Evolutionary conservation across 345 rosid genomes (phyloP).

Genomic region (Eucalyptus microcorys): DNA sequence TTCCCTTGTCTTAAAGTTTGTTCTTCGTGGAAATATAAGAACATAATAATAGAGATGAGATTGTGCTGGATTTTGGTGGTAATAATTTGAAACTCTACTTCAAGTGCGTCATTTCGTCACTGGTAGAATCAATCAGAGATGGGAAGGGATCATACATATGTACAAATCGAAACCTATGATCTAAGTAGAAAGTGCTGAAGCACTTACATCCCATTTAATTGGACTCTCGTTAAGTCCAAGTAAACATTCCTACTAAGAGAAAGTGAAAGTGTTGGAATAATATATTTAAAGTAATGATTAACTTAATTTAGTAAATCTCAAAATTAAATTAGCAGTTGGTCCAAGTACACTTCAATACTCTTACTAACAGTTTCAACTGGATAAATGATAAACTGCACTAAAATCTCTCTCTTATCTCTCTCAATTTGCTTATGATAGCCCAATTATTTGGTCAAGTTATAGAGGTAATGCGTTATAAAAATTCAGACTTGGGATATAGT

Average conservation of each 20-base stretch:
- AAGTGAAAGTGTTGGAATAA: not conserved
- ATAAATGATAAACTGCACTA: not conserved
- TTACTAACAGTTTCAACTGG: not conserved
- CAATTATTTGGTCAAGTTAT: not conserved
- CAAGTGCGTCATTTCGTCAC: not conserved
- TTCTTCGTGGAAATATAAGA: not conserved
- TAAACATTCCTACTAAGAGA: not conserved
- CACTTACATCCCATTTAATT: not conserved
- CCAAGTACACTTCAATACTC: not conserved
- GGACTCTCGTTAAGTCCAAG: not conserved
- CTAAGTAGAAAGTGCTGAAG: not conserved
- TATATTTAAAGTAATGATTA: not conserved
- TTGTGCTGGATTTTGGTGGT: not conserved
- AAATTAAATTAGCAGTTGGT: not conserved
- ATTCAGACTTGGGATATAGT: not conserved
- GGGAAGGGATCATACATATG: not conserved
- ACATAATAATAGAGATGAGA: not conserved
- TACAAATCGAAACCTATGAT: not conserved
- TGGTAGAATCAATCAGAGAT: not conserved
- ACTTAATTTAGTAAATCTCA: not conserved
- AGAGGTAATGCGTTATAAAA: not conserved
- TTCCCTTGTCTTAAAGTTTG: not conserved
- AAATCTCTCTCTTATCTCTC: not conserved
- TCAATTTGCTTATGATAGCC: rapidly evolving
- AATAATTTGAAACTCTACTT: not conserved